Base-by-base conservation (phyloP, 306 rosid genomes). In the Dalbergia cultrata region DNA sequence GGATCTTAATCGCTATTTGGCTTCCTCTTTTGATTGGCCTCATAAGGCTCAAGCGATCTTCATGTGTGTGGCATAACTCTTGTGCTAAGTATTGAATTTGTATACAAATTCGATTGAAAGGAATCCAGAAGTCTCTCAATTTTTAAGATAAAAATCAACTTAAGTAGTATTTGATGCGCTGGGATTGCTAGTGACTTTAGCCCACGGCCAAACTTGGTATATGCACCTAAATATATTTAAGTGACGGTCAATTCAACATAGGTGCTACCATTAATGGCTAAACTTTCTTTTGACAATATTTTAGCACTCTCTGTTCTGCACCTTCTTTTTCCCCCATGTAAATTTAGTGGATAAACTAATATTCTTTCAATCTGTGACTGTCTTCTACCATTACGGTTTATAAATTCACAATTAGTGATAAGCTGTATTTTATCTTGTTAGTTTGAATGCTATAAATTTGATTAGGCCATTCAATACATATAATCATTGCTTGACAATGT, bases 111-210 rank as follows among this genome's bases (percentile, higher is more conserved):
- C 19, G 33, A 26, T 13, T 62, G 13, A 13, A 62, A 31, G 14
- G 43, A 33, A 5, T 66, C 18, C 52, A 41, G 53, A 39, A 18
- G n/a, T 66, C 53, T n/a, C n/a, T 5, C 45, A 65, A 37, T 9
- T n/a, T 65, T 41, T 18, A 41, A 68, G 56, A 22, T 21, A 45
- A 68, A 21, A 18, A 7, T 21, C 11, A 44, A 19, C 22, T 64
- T 19, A 45, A 45, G n/a, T n/a, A n/a, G 39, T 44, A 12, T 68
- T 68, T 68, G 13, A 44, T 45, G 21, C 11, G 17, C 19, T 19
- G 58, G 74, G 58, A 45, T 21, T 21, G 73, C 39, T 68, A 2
- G 59, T 69, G 59, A 33, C 52, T 71, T 34, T 18, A 45, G 18
- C 5, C 34, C 53, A 9, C n/a, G n/a, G n/a, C 34, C 16, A 66